Percentiles rank a stretch among this genome's conserved stretches.
These are phyloP conservation scores for Gossypium anomalum DNA, from an alignment of 345 rosid genomes.

Conservation along the genomic window DNA sequence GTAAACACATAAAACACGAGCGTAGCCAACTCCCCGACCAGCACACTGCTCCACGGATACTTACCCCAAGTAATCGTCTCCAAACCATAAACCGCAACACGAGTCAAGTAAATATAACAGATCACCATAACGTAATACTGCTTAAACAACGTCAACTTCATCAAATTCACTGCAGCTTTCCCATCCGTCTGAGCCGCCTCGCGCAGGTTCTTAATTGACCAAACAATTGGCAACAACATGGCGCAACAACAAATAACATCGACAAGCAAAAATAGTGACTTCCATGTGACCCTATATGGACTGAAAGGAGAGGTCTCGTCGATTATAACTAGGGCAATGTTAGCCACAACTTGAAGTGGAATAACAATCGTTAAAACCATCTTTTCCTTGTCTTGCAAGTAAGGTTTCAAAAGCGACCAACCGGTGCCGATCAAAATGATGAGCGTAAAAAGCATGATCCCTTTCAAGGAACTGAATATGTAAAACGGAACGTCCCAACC, in stretches of 20 bases:
- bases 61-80: constrained; percentile 82
- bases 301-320: constrained; percentile 82
- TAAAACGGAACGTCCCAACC: constrained; percentile 93
- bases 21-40: constrained; percentile 80
- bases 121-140: constrained; percentile 88
- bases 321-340: constrained; percentile 81
- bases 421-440: constrained; percentile 94
- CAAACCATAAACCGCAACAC: constrained; percentile 75
- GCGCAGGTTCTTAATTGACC: constrained; percentile 88
- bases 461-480: constrained; percentile 85
- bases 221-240: constrained; percentile 75
- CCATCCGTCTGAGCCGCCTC: constrained; percentile 93
- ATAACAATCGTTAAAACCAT: constrained; percentile 91
- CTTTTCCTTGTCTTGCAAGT: constrained; percentile 92
- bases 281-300: constrained; percentile 81
- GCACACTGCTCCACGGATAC: constrained; percentile 81
- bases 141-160: constrained; percentile 81
- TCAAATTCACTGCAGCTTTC: constrained; percentile 85
- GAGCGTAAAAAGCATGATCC: constrained; percentile 75
- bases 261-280: constrained; percentile 70
- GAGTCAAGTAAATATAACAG: constrained; percentile 85
- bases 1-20: constrained; percentile 81
- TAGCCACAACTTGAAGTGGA: constrained; percentile 88
- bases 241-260: constrained; percentile 93
- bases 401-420: constrained; percentile 95